Percentiles rank a stretch among this genome's conserved stretches.
Evolutionary conservation across 768 basidiomycete species (phyloP).

Genomic region (Suillus luteus): DNA sequence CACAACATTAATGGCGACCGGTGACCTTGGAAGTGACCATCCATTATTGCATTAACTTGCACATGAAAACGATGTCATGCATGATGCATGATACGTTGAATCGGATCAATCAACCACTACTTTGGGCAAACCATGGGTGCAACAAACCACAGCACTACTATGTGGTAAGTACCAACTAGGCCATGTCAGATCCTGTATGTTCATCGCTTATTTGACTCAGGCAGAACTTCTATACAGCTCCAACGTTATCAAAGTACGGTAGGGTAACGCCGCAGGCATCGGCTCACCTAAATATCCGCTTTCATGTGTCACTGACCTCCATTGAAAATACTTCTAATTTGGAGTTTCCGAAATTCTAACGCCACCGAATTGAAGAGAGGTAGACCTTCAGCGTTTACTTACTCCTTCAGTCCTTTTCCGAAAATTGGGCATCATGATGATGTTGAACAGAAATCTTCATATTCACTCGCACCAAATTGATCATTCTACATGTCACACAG

Average conservation of each 20-base stretch:
- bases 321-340: background rate
- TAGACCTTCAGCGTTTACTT: background rate
- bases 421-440: conserved; percentile 28
- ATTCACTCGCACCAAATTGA: background rate
- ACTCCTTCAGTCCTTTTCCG: conserved; percentile 19
- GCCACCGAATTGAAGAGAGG: background rate
- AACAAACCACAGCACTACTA: background rate
- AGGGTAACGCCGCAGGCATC: background rate
- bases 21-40: no score
- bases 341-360: background rate
- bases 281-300: background rate
- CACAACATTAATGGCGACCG: no score
- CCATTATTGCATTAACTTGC: no score
- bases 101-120: background rate
- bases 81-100: no score
- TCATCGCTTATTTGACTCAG: no score
- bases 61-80: no score
- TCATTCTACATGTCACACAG: conserved; percentile 29
- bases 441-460: conserved; percentile 27
- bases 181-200: background rate
- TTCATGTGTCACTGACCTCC: background rate
- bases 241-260: background rate
- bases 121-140: no score
- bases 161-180: background rate
- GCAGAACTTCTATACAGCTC: background rate